Percentiles rank a stretch among this genome's conserved stretches.
These are phyloP conservation scores for Solanum arcanum DNA, from an alignment of 257 asterid genomes.

Conservation along the genomic window DNA sequence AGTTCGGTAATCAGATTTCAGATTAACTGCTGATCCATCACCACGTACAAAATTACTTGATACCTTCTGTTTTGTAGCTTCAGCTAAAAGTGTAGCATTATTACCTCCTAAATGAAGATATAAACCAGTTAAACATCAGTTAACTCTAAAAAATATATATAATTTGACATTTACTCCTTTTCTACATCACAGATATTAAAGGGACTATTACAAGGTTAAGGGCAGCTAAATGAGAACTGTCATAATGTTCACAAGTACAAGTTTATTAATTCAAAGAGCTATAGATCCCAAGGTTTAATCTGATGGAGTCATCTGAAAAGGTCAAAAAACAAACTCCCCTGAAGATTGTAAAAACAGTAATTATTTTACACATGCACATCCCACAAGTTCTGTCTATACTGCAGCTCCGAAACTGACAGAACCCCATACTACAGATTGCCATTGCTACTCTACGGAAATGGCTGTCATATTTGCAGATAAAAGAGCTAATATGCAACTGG, in stretches of 20 bases:
- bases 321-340: not conserved
- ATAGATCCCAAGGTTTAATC: not conserved
- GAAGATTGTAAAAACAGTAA: not conserved
- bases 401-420: not conserved
- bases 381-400: not conserved
- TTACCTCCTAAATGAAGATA: not conserved
- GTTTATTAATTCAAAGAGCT: not conserved
- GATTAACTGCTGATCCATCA: not conserved
- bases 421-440: not conserved
- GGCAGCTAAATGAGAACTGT: not conserved
- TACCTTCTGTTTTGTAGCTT: not conserved
- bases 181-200: not conserved
- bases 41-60: not conserved
- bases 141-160: not conserved
- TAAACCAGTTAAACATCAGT: not conserved
- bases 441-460: not conserved
- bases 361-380: not conserved
- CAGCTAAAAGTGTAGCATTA: not conserved
- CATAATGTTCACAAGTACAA: not conserved
- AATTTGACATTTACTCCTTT: not conserved
- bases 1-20: not conserved
- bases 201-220: not conserved
- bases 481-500: not conserved
- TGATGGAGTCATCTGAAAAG: not conserved
- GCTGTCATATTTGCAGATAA: not conserved